A percentile compares a stretch with the other conserved stretches of the same genome.
phyloP scores from a whole-genome alignment of 768 basidiomycete species.

The Suillus lakei region DNA sequence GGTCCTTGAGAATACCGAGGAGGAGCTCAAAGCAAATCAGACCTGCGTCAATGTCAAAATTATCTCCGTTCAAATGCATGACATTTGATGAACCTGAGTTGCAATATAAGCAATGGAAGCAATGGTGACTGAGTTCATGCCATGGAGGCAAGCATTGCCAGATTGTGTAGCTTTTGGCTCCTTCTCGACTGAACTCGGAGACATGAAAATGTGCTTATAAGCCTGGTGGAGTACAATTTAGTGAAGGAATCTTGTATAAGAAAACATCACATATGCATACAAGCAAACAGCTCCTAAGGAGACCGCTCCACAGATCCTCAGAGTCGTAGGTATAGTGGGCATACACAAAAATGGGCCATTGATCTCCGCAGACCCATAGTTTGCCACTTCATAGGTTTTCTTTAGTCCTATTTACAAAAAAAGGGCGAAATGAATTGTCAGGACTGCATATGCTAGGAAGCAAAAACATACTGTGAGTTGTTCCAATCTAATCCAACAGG shows the following conservation, averaged over 20 bases:
- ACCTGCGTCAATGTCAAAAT: neutral
- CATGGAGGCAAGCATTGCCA: slow-evolving; percentile 25
- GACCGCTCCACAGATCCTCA: slow-evolving; percentile 24
- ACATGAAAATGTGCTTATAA: slow-evolving; percentile 18
- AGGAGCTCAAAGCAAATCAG: slow-evolving; percentile 17
- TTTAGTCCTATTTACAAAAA: slow-evolving; percentile 7
- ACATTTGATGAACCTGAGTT: slow-evolving; percentile 16
- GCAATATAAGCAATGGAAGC: slow-evolving; percentile 28
- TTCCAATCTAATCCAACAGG: slow-evolving; percentile 24
- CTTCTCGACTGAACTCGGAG: slow-evolving; percentile 33
- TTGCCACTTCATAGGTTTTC: slow-evolving; percentile 13
- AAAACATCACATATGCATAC: slow-evolving; percentile 18
- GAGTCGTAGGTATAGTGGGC: slow-evolving; percentile 16
- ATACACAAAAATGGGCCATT: slow-evolving; percentile 26
- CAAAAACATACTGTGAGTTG: slow-evolving; percentile 17
- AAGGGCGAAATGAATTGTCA: neutral
- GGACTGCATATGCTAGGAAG: neutral
- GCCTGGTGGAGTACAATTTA: neutral
- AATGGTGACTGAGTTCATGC: slow-evolving; percentile 18
- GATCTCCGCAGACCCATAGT: slow-evolving; percentile 15
- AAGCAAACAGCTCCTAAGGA: slow-evolving; percentile 26
- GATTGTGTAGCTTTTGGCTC: slow-evolving; percentile 30
- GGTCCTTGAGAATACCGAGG: slow-evolving; percentile 17
- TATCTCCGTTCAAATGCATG: neutral
- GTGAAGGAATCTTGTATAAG: neutral